These are phyloP conservation scores for Phialophora macrospora DNA, from an alignment of 2,329 filamentous ascomycete genomes.

Conservation along the genomic window DNA sequence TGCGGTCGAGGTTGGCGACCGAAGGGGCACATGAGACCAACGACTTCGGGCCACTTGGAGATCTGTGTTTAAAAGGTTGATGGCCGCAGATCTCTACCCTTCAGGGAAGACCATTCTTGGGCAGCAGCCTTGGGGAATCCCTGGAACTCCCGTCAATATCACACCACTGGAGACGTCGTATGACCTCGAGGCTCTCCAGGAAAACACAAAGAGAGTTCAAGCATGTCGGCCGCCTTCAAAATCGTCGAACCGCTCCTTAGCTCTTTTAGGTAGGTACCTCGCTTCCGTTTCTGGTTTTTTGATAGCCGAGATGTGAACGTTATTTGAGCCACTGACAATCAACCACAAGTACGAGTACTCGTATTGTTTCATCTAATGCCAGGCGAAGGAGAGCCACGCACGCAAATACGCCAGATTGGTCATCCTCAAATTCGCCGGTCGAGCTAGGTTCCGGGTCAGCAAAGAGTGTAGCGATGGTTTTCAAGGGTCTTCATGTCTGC, in stretches of 20 bases:
- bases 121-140: slow-evolving; percentile 4
- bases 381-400: neutral
- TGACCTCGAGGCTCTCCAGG: neutral
- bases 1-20: neutral
- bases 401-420: neutral
- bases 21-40: neutral
- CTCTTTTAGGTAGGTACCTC: neutral
- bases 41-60: neutral
- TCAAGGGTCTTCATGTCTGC: slow-evolving; percentile 25
- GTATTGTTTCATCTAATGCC: neutral
- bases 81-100: slow-evolving; percentile 9
- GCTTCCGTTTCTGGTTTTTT: neutral
- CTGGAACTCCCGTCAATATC: slow-evolving; percentile 4
- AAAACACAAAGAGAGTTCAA: neutral
- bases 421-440: neutral
- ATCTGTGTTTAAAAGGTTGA: slow-evolving; percentile 1
- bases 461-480: neutral
- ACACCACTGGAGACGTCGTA: neutral
- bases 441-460: neutral
- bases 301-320: neutral
- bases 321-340: neutral
- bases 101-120: neutral
- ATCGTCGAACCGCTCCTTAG: neutral
- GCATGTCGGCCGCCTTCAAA: neutral
- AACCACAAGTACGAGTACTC: neutral